A percentile compares a stretch with the other conserved stretches of the same genome.
phyloP scores from a whole-genome alignment of 352 stramenopile species.

The Halophytophthora polymorphica region DNA sequence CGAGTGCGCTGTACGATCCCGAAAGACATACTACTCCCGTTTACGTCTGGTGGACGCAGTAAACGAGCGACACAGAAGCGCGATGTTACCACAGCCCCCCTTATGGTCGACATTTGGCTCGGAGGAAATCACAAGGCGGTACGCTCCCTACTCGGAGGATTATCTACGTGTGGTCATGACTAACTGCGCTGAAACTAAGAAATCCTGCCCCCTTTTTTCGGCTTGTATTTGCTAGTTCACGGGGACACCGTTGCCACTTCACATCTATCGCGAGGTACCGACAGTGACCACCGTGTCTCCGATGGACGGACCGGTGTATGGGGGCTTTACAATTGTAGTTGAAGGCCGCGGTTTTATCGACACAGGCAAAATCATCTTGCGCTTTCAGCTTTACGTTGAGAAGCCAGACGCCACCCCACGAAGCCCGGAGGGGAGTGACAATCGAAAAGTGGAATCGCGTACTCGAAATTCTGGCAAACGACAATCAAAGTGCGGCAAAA shows the following conservation, averaged over 20 bases:
- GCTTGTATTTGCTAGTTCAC: constrained; percentile 43
- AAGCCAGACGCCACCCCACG: constrained; percentile 10
- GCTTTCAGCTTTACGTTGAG: constrained; percentile 48
- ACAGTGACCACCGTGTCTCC: constrained; percentile 38
- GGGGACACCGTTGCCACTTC: constrained; percentile 37
- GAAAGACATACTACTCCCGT: constrained; percentile 19
- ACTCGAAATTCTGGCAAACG: constrained; percentile 6
- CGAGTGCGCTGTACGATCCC: constrained; percentile 37
- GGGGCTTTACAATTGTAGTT: constrained; percentile 55
- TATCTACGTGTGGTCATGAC: not conserved
- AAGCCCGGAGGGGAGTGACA: constrained; percentile 7
- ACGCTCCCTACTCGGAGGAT: not conserved
- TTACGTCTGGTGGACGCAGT: constrained; percentile 5
- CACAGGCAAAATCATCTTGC: constrained; percentile 52
- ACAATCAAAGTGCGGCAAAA: constrained; percentile 2
- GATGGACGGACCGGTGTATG: constrained; percentile 77
- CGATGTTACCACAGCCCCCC: constrained; percentile 14
- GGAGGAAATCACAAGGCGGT: constrained; percentile 55
- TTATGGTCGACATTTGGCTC: constrained; percentile 64
- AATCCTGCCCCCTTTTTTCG: not conserved
- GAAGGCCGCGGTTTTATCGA: constrained; percentile 64
- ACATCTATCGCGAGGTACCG: constrained; percentile 52
- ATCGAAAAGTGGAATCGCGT: not conserved
- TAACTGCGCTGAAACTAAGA: not conserved
- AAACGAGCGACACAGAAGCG: not conserved